Evolutionary conservation across 1,284 basidiomycete species (phyloP).

Genomic region (Ganoderma boninense): DNA sequence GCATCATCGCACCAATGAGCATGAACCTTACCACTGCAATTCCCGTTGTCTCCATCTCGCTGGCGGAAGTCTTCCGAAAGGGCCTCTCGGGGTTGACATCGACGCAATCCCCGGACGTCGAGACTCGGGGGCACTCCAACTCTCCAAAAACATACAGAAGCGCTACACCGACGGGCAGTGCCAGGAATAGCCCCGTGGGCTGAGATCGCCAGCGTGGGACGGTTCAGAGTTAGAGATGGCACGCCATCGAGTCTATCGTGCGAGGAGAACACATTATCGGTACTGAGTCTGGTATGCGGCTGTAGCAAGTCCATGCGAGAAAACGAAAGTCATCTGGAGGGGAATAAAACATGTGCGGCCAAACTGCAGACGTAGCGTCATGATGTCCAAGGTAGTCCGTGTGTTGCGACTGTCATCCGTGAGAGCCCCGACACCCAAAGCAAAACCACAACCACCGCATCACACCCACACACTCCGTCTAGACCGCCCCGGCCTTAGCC

Average conservation of each 20-base stretch:
- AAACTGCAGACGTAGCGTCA: conserved; percentile 32
- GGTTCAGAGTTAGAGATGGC: not conserved
- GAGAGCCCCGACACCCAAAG: conserved; percentile 20
- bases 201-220: not conserved
- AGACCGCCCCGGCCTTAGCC: not conserved
- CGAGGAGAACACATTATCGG: conserved; percentile 25
- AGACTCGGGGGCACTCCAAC: not conserved
- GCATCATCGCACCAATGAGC: not conserved
- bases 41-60: not conserved
- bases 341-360: conserved; percentile 22
- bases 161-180: not conserved
- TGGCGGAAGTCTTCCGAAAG: not conserved
- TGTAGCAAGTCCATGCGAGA: conserved; percentile 26
- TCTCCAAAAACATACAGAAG: no score
- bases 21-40: not conserved
- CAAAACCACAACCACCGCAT: not conserved
- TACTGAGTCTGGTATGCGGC: conserved; percentile 19
- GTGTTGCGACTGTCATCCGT: conserved; percentile 22
- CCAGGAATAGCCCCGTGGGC: not conserved
- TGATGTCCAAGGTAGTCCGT: conserved; percentile 29
- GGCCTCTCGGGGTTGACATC: not conserved
- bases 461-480: conserved; percentile 4
- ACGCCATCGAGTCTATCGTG: conserved; percentile 4
- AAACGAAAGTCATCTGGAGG: conserved; percentile 20
- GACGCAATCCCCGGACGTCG: not conserved